phyloP scores from a whole-genome alignment of 768 basidiomycete species.

The Tylopilus sp. region DNA sequence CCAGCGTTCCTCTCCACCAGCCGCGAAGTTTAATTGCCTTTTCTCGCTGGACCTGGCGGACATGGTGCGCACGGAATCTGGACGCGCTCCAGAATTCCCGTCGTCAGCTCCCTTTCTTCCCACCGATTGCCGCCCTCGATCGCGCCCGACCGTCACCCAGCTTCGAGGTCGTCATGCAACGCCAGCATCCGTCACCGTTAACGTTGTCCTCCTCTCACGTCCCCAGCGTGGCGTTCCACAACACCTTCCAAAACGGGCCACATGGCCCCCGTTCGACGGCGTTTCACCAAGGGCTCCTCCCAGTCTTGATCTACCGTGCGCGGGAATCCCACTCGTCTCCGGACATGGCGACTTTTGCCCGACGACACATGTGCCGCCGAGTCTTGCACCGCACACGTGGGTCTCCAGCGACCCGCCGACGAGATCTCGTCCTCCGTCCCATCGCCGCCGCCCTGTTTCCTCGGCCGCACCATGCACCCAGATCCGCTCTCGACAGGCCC shows the following conservation, averaged over 20 bases:
- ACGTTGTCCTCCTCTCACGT: too few relatives aligned
- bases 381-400: too few relatives aligned
- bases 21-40: neutral
- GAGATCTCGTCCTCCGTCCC: conserved; percentile 2
- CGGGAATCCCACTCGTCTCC: too few relatives aligned
- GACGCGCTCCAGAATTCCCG: neutral
- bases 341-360: too few relatives aligned
- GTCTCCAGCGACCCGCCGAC: too few relatives aligned
- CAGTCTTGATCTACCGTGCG: conserved; percentile 1
- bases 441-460: conserved; percentile 5
- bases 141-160: neutral
- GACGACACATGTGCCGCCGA: too few relatives aligned
- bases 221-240: neutral
- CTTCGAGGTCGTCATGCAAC: conserved; percentile 25
- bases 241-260: neutral
- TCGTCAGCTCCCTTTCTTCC: neutral
- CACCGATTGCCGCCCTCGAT: conserved; percentile 20
- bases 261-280: too few relatives aligned
- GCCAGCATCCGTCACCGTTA: neutral
- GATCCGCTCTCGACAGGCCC: neutral
- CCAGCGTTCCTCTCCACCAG: neutral
- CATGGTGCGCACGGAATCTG: conserved; percentile 9
- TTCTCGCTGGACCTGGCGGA: conserved; percentile 3
- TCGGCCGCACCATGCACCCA: neutral
- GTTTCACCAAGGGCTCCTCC: too few relatives aligned